Conservation (phyloP, 257 asterid species). For the Solanum neorickii region DNA sequence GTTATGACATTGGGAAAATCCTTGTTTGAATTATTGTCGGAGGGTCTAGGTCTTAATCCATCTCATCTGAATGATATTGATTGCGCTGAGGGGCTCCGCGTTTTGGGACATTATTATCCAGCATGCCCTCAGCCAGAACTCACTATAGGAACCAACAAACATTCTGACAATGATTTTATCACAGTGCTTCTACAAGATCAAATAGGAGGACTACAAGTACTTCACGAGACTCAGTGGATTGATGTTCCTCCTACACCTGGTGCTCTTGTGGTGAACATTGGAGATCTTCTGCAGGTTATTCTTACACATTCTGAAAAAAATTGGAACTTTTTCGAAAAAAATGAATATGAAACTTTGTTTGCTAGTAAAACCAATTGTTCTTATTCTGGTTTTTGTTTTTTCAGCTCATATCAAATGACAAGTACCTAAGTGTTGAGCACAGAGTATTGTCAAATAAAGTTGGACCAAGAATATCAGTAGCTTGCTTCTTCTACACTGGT, state of each 20-base stretch:
- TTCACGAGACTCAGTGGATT: constrained; percentile 26
- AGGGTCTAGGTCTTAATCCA: constrained; percentile 17
- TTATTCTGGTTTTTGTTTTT: background rate
- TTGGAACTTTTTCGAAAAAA: background rate
- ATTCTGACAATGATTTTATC: constrained; percentile 30
- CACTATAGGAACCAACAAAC: constrained; percentile 25
- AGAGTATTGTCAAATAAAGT: constrained; percentile 26
- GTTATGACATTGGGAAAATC: constrained; percentile 10
- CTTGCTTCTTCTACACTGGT: constrained; percentile 41
- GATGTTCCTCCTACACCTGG: constrained; percentile 34
- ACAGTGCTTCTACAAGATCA: constrained; percentile 38
- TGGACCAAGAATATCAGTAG: constrained; percentile 44
- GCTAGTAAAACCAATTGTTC: background rate
- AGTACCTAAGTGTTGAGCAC: constrained; percentile 34
- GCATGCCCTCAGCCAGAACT: constrained; percentile 38
- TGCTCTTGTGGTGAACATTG: constrained; percentile 29
- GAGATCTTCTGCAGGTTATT: constrained; percentile 41
- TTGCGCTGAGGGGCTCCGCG: constrained; percentile 24
- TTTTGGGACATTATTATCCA: constrained; percentile 32
- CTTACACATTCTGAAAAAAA: too few species aligned
- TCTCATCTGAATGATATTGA: constrained; percentile 16
- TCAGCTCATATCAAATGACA: constrained; percentile 44
- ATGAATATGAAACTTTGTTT: background rate
- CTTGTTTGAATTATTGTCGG: constrained; percentile 20
- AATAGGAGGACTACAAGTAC: constrained; percentile 41